phyloP scores from a whole-genome alignment of 768 basidiomycete species.

The Trametes gibbosa region DNA sequence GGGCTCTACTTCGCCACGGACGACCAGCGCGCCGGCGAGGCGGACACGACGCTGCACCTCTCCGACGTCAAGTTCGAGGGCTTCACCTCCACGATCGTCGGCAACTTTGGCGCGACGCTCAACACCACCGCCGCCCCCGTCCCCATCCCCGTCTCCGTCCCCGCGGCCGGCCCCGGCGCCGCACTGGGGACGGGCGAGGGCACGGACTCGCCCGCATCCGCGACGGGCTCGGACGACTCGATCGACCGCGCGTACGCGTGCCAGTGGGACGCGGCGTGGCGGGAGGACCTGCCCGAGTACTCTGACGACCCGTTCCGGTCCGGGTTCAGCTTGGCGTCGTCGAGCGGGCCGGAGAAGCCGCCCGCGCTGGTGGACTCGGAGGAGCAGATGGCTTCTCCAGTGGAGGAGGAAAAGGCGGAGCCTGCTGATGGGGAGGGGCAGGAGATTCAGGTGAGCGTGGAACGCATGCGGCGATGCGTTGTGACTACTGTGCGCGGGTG shows the following conservation, averaged over 20 bases:
- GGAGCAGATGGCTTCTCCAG: background rate
- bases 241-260: background rate
- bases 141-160: background rate
- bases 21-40: background rate
- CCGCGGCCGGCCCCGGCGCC: background rate
- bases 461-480: background rate
- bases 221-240: background rate
- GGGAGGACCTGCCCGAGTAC: background rate
- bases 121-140: background rate
- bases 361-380: background rate
- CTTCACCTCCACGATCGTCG: background rate
- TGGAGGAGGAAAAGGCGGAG: background rate
- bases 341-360: background rate
- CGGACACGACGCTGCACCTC: background rate
- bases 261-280: background rate
- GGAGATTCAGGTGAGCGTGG: background rate
- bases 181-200: background rate
- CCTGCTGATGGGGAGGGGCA: background rate
- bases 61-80: conserved; percentile 3
- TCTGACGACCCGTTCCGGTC: background rate
- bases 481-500: no score
- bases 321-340: background rate
- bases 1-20: conserved; percentile 1
- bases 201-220: background rate
- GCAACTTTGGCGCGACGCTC: conserved; percentile 8